These are phyloP conservation scores for Penicillium italicum DNA, from an alignment of 2,329 filamentous ascomycete species.

Conservation along the genomic window DNA sequence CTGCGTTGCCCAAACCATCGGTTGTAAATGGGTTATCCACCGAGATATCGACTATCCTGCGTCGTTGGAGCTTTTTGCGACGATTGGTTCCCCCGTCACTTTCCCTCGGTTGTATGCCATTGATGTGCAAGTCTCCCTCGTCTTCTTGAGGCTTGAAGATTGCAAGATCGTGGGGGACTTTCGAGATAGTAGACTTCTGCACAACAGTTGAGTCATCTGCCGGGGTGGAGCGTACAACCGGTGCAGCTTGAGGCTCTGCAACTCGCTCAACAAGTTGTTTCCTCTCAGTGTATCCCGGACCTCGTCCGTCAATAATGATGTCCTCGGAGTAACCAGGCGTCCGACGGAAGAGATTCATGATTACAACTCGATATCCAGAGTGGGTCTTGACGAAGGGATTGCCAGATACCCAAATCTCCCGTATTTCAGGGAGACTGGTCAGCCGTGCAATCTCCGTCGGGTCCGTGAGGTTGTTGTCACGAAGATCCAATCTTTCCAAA, in stretches of 20 bases:
- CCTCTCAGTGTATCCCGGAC: conserved; percentile 79
- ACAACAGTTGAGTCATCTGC: conserved; percentile 63
- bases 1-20: conserved; percentile 31
- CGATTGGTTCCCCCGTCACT: conserved; percentile 34
- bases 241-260: conserved; percentile 70
- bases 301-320: conserved; percentile 78
- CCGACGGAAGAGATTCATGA: conserved; percentile 93
- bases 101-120: conserved; percentile 22
- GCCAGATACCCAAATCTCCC: conserved; percentile 85
- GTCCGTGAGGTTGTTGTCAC: conserved; percentile 88
- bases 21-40: conserved; percentile 39
- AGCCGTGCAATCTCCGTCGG: conserved; percentile 85
- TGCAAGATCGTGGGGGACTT: conserved; percentile 12
- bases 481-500: conserved; percentile 81
- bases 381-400: conserved; percentile 91
- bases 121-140: conserved; percentile 13
- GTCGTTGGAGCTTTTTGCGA: conserved; percentile 51
- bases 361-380: conserved; percentile 76
- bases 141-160: conserved; percentile 14
- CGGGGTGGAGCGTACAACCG: conserved; percentile 68
- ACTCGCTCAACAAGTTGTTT: conserved; percentile 79
- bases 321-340: conserved; percentile 89
- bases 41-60: conserved; percentile 57
- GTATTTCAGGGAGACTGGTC: conserved; percentile 84
- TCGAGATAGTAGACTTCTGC: conserved; percentile 56